A percentile compares a stretch with the other conserved stretches of the same genome.
phyloP scores from a whole-genome alignment of 257 asterid species.

The Solanum lycopersicoides region DNA sequence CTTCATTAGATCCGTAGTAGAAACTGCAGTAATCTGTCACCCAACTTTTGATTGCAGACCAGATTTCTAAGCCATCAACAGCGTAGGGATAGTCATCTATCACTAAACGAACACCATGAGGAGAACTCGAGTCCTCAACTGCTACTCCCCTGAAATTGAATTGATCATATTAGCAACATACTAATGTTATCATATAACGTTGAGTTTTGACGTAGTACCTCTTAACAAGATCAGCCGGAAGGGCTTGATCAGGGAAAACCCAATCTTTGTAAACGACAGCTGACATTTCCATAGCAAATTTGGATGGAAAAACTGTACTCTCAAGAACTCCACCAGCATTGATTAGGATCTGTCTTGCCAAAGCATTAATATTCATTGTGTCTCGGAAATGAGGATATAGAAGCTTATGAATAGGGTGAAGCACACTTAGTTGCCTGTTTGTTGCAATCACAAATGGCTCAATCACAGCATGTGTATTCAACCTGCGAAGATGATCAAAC shows the following conservation, averaged over 20 bases:
- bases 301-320: background rate
- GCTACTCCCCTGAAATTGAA: background rate
- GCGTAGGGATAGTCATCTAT: background rate
- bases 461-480: background rate
- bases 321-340: background rate
- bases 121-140: background rate
- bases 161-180: background rate
- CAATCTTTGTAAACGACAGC: conserved; percentile 9
- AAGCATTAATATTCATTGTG: conserved; percentile 23
- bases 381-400: conserved; percentile 25
- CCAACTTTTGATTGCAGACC: conserved; percentile 76
- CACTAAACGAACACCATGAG: background rate
- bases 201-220: conserved; percentile 3
- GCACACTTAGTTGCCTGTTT: conserved; percentile 12
- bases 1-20: conserved; percentile 30
- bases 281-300: background rate
- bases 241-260: conserved; percentile 17
- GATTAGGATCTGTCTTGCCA: conserved; percentile 14
- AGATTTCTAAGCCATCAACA: conserved; percentile 74
- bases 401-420: conserved; percentile 25
- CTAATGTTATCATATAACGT: background rate
- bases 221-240: conserved; percentile 4
- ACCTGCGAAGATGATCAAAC: background rate
- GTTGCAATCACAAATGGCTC: conserved; percentile 12
- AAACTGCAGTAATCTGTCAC: conserved; percentile 11